Conservation (phyloP, 1,284 basidiomycete species). For the Cutaneotrichosporon cutaneum region DNA sequence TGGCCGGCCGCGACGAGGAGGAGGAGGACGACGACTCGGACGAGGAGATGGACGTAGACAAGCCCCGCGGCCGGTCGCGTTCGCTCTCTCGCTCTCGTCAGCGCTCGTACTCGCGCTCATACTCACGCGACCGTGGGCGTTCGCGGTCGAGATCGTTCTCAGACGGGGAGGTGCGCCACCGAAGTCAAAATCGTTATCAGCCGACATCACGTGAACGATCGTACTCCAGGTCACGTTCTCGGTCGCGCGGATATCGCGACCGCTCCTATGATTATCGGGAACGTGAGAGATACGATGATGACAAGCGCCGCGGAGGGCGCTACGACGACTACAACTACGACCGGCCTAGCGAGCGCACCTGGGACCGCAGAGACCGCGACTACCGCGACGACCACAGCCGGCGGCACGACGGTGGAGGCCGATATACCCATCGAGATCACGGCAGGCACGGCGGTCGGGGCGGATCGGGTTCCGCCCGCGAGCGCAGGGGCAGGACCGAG, state of each 20-base stretch:
- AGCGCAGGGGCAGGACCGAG: not conserved
- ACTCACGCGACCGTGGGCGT: not conserved
- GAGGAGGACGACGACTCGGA: conserved; percentile 32
- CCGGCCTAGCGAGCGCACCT: not conserved
- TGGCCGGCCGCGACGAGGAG: conserved; percentile 50
- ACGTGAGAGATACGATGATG: not conserved
- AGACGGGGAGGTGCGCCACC: not conserved
- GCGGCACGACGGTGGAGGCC: conserved; percentile 3
- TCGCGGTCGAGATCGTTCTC: not conserved
- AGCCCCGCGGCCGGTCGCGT: conserved; percentile 9
- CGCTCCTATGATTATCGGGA: conserved; percentile 1
- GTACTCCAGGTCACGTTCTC: not conserved
- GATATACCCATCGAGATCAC: conserved; percentile 1
- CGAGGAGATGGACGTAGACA: conserved; percentile 15
- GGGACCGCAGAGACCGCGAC: conserved; percentile 4
- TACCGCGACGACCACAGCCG: not conserved
- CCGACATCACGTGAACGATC: not conserved
- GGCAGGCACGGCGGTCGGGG: conserved; percentile 6
- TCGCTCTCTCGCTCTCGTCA: conserved; percentile 7
- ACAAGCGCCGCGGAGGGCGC: not conserved
- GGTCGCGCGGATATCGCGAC: not conserved
- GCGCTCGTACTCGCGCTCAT: not conserved
- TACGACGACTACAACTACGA: conserved; percentile 3
- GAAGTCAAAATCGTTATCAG: not conserved
- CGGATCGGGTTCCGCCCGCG: conserved; percentile 9